Percentiles rank a stretch among this genome's conserved stretches.
phyloP scores from a whole-genome alignment of 345 rosid species.

The Barbarea vulgaris region DNA sequence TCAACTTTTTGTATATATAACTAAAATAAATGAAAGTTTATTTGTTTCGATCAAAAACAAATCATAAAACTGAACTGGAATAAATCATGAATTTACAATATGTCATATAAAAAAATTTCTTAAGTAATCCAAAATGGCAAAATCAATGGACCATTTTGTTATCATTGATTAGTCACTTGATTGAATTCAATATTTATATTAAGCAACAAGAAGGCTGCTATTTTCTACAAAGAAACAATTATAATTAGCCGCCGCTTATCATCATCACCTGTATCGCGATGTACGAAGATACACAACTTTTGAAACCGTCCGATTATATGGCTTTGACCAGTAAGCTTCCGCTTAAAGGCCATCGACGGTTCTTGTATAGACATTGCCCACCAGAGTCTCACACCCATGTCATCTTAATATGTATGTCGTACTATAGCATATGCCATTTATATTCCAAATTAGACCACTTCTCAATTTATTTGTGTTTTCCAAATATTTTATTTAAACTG shows the following conservation, averaged over 20 bases:
- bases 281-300: not conserved
- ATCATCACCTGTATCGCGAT: not conserved
- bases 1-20: no score
- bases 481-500: no score
- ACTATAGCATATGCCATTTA: not conserved
- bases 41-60: no score
- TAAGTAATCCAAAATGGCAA: not conserved
- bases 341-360: not conserved
- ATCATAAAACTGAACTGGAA: no score
- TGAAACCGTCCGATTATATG: constrained; percentile 22
- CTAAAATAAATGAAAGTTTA: no score
- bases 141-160: not conserved
- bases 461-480: not conserved
- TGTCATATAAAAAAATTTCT: not conserved
- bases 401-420: no score
- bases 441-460: not conserved
- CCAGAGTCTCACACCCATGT: not conserved
- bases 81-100: no score
- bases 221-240: constrained; percentile 3
- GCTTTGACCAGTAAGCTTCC: not conserved
- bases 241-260: constrained; percentile 35
- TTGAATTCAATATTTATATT: no score
- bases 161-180: constrained; percentile 27
- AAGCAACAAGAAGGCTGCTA: no score
- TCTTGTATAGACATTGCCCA: not conserved